Conservation (phyloP, 441 rosid species). For the Gossypium schwendimanii region DNA sequence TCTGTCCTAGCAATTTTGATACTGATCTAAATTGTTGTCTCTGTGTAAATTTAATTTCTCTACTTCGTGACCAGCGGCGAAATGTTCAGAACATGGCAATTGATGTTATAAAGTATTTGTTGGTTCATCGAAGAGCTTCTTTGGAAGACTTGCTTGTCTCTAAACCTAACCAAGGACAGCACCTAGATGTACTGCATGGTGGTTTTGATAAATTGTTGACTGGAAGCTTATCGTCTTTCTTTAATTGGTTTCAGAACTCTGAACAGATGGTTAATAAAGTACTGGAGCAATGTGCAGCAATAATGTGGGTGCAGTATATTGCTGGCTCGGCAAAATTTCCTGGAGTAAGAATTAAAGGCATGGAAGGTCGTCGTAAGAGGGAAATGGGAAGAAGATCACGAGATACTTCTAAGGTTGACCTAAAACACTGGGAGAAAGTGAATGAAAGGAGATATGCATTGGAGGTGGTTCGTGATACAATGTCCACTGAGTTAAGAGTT, state of each 20-base stretch:
- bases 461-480: conserved; percentile 89
- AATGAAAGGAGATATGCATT: conserved; percentile 95
- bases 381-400: conserved; percentile 91
- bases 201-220: conserved; percentile 96
- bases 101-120: conserved; percentile 74
- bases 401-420: conserved; percentile 74
- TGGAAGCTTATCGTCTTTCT: conserved; percentile 65
- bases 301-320: conserved; percentile 97
- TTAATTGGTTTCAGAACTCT: conserved; percentile 84
- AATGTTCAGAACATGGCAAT: conserved; percentile 82
- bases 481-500: conserved; percentile 99
- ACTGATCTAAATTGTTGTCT: conserved; percentile 93
- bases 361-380: conserved; percentile 94
- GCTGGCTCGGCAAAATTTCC: conserved; percentile 98
- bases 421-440: conserved; percentile 92
- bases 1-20: conserved; percentile 97
- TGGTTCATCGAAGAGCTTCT: conserved; percentile 88
- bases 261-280: conserved; percentile 76
- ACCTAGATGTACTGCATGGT: conserved; percentile 78
- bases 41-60: conserved; percentile 81
- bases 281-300: conserved; percentile 95
- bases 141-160: conserved; percentile 90
- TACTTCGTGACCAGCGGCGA: conserved; percentile 76
- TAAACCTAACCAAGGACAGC: conserved; percentile 84
- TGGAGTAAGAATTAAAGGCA: conserved; percentile 89